Evolutionary conservation across 768 basidiomycete genomes (phyloP), one percentile per base, ranked within the genome.

Genomic region (Boletus reticuloceps): DNA sequence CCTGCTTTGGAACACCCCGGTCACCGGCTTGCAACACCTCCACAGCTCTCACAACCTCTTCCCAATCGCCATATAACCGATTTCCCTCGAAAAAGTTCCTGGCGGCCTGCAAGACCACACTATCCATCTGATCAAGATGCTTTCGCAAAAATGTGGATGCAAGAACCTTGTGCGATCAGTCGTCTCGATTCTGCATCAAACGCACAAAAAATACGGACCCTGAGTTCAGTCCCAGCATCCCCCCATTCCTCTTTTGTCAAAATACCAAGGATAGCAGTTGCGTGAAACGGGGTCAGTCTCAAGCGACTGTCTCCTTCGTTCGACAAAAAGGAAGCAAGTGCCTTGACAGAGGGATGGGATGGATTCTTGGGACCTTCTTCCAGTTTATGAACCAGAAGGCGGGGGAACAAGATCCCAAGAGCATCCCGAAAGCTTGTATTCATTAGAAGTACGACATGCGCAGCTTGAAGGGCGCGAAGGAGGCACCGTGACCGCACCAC

Each of bases 191-290:
- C 25, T 6, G n/a, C 20, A 45, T 40, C 36, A 54, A 44, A 36
- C n/a, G 46, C 38, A 20, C 36, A 17, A 60, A 27, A 50, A 8
- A 53, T 12, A 68, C 72, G 31, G 66, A 78, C 76, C 47, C 66
- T 61, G 49, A 68, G 62, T 29, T 70, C 63, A 31, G 60, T 59
- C 20, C 68, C 70, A 22, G 56, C 55, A 7, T 73, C 72, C 10
- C 70, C 72, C 72, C 77, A 76, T 39, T 67, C 62, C 57, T 79
- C 77, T 38, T 59, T 67, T 41, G 72, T 70, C 29, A 82, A 62
- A 19, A 75, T 63, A 32, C 73, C 66, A 27, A 80, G 55, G 47
- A 80, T 68, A 38, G 72, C 68, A 55, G 56, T 57, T 36, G 62
- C 56, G 47, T 60, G 59, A 63, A 51, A 68, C 62, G 50, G 73